Base-by-base conservation (phyloP, 2,329 filamentous ascomycete genomes). In the Aspergillus udagawae region DNA sequence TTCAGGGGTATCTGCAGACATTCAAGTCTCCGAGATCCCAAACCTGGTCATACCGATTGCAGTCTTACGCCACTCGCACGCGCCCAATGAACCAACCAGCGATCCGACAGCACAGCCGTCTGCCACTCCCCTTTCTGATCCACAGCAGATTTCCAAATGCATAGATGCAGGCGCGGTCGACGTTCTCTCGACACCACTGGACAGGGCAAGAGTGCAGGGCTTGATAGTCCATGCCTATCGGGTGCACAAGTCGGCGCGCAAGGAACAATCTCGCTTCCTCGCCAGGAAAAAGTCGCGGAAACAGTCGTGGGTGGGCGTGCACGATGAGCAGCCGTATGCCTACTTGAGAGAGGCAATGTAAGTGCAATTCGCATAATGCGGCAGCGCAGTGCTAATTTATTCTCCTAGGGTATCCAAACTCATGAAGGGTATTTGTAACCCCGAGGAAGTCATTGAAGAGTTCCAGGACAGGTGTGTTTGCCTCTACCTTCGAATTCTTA, bases 291-390 rank as follows among this genome's bases (percentile, higher is more conserved):
- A 88, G 64, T 86, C 87, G 48, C 84, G 92, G 55, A 95, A 95
- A 73, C 85, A 91, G 53, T 96, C 92, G 0, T 96, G 92, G 92
- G 91, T 96, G 45, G 92, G 92, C 27, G 83, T 95, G 10, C 85
- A 90, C 67, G 90, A 93, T 64, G 85, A 91, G 65, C 89, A 92
- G 70, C 91, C 92, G 1, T 96, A 92, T 76, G 87, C 91, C 17
- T 96, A 96, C 75, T 77, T 97, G 54, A 83, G 92, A 59, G 92
- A 97, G 76, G 90, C 90, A 51, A 96, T 97, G 91, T 77, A 68
- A 56, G 75, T 68, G 12, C 44, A 9, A 29, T 29, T 17, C 42
- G 38, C 17, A 23, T n/a, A 41, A 20, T 8, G 20, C 5, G 35
- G 14, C 32, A 23, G 25, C 12, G 52, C 21, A 29, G 17, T 49